A percentile compares a stretch with the other conserved stretches of the same genome.
Evolutionary conservation across 495 filamentous ascomycete species (phyloP).

Genomic region (Aspergillus campestris): DNA sequence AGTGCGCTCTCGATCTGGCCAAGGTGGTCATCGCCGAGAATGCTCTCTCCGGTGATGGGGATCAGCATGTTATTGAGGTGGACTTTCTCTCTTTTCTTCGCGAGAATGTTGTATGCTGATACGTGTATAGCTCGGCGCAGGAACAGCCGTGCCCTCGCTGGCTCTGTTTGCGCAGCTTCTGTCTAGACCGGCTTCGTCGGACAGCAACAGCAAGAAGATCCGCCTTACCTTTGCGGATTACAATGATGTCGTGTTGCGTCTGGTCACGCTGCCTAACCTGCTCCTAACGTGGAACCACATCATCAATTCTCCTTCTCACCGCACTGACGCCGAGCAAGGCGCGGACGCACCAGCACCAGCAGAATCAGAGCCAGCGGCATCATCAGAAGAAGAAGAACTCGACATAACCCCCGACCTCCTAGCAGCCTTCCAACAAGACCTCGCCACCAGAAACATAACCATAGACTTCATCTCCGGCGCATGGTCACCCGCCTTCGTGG

Average conservation of each 20-base stretch:
- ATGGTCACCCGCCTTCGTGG: constrained; percentile 66
- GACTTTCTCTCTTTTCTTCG: constrained; percentile 8
- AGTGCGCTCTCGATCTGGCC: constrained; percentile 84
- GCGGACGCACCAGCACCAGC: constrained; percentile 8
- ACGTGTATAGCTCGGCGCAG: constrained; percentile 65
- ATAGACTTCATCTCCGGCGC: constrained; percentile 74
- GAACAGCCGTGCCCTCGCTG: constrained; percentile 78
- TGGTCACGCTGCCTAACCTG: constrained; percentile 85
- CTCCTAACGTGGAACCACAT: constrained; percentile 63
- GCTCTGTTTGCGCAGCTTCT: constrained; percentile 67
- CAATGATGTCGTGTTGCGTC: constrained; percentile 73
- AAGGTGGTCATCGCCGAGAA: constrained; percentile 37
- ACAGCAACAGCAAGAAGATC: constrained; percentile 21
- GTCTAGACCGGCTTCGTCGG: constrained; percentile 14
- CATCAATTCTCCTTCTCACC: constrained; percentile 7
- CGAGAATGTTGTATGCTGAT: background rate
- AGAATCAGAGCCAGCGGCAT: background rate
- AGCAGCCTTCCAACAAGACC: constrained; percentile 49
- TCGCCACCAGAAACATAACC: constrained; percentile 47
- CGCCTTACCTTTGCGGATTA: constrained; percentile 80
- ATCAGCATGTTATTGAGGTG: constrained; percentile 69
- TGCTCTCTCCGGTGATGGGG: constrained; percentile 12
- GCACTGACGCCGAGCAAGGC: background rate
- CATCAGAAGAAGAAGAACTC: constrained; percentile 53
- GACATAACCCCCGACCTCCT: constrained; percentile 62